Conservation (phyloP, 2,329 filamentous ascomycete species). For the Acrocalymma vagum region DNA sequence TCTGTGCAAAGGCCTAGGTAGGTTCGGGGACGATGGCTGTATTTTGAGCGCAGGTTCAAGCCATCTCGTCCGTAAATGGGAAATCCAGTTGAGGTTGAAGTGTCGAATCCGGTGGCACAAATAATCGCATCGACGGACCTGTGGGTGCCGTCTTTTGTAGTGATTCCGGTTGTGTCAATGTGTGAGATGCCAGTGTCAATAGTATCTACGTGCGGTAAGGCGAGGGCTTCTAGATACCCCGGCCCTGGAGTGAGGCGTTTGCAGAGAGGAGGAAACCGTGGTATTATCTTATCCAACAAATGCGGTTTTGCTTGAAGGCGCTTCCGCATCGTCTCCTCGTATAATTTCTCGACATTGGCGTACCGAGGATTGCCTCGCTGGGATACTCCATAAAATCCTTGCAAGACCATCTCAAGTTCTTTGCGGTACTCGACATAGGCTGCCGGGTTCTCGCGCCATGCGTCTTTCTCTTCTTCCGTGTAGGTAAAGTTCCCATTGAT, state of each 20-base stretch:
- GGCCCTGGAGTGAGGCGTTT: conserved; percentile 27
- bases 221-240: conserved; percentile 44
- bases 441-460: conserved; percentile 56
- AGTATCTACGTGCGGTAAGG: conserved; percentile 44
- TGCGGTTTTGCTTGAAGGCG: conserved; percentile 42
- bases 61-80: conserved; percentile 38
- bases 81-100: conserved; percentile 21
- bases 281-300: conserved; percentile 34
- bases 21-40: too few species aligned
- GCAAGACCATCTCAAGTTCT: conserved; percentile 59
- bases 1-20: too few species aligned
- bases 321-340: conserved; percentile 33
- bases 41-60: conserved; percentile 29
- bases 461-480: conserved; percentile 9
- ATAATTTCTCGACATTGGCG: too few species aligned
- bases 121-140: conserved; percentile 52
- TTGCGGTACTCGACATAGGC: conserved; percentile 60
- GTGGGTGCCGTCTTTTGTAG: conserved; percentile 11
- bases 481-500: too few species aligned
- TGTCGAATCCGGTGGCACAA: conserved; percentile 71
- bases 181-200: conserved; percentile 40
- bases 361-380: too few species aligned
- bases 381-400: conserved; percentile 46
- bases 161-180: neutral
- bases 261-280: conserved; percentile 26